Percentiles rank a stretch among this genome's conserved stretches.
Evolutionary conservation across 2,329 filamentous ascomycete species (phyloP).

Genomic region (Cadophora malorum): DNA sequence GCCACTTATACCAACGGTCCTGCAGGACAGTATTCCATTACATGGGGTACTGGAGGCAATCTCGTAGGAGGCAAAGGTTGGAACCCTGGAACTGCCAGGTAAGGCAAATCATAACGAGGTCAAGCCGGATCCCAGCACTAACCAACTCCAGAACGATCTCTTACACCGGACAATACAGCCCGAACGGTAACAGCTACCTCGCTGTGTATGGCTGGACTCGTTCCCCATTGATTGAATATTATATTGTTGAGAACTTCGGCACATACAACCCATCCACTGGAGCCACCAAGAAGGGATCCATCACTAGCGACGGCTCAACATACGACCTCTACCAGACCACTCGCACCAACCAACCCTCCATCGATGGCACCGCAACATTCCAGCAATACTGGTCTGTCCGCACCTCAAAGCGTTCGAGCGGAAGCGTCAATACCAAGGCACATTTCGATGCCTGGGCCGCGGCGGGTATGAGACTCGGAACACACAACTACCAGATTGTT

Average conservation of each 20-base stretch:
- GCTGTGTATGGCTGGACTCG: constrained; percentile 61
- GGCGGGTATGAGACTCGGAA: constrained; percentile 55
- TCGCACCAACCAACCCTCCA: constrained; percentile 49
- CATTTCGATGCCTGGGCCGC: constrained; percentile 61
- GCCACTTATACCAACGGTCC: constrained; percentile 60
- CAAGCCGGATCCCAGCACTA: too few species aligned
- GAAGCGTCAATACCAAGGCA: constrained; percentile 55
- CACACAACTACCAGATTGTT: constrained; percentile 27
- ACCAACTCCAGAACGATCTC: constrained; percentile 46
- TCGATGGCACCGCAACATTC: constrained; percentile 57
- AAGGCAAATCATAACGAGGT: neutral
- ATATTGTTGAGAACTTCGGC: constrained; percentile 60
- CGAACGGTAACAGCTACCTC: constrained; percentile 56
- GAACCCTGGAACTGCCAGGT: constrained; percentile 48
- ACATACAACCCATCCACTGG: constrained; percentile 52
- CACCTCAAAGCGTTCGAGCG: constrained; percentile 54
- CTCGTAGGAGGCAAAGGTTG: constrained; percentile 58
- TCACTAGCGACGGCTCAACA: constrained; percentile 57
- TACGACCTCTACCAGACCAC: constrained; percentile 54
- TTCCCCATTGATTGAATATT: constrained; percentile 47
- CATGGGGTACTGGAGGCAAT: constrained; percentile 55
- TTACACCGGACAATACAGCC: constrained; percentile 50
- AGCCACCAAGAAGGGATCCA: constrained; percentile 55
- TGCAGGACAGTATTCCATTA: constrained; percentile 56
- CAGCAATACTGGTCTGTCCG: constrained; percentile 62